These are phyloP conservation scores for Falciphora oryzae DNA, from an alignment of 2,329 filamentous ascomycete species.

Conservation along the genomic window DNA sequence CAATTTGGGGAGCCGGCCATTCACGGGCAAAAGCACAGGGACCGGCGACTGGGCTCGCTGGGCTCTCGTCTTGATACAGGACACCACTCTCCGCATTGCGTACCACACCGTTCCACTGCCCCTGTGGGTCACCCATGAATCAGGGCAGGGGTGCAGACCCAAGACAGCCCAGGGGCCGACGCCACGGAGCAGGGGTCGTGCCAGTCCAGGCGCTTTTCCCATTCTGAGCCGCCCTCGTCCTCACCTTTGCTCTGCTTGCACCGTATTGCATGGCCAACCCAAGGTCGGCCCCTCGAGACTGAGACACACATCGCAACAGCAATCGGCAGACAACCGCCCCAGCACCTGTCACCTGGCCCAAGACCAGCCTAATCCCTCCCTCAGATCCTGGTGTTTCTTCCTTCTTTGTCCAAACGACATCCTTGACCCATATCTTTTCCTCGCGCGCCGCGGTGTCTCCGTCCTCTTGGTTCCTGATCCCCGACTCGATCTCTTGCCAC, in stretches of 20 bases:
- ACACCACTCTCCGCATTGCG: conserved; percentile 9
- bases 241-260: conserved; percentile 8
- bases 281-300: conserved; percentile 22
- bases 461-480: background rate
- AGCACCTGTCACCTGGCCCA: background rate
- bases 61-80: background rate
- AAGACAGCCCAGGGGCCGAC: background rate
- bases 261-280: conserved; percentile 12
- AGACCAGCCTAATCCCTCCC: conserved; percentile 14
- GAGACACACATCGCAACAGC: conserved; percentile 36
- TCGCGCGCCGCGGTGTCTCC: background rate
- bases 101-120: conserved; percentile 8
- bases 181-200: background rate
- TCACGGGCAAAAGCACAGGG: background rate
- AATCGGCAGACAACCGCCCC: conserved; percentile 9
- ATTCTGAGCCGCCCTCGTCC: conserved; percentile 9
- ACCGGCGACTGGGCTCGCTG: background rate
- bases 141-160: background rate
- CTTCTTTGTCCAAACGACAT: conserved; percentile 5
- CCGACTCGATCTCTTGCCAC: background rate
- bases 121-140: background rate
- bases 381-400: conserved; percentile 18
- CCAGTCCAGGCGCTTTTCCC: conserved; percentile 5
- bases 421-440: conserved; percentile 2
- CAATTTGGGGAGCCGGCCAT: background rate